Conservation (phyloP, 257 asterid genomes). For the Forsythia suspensa region DNA sequence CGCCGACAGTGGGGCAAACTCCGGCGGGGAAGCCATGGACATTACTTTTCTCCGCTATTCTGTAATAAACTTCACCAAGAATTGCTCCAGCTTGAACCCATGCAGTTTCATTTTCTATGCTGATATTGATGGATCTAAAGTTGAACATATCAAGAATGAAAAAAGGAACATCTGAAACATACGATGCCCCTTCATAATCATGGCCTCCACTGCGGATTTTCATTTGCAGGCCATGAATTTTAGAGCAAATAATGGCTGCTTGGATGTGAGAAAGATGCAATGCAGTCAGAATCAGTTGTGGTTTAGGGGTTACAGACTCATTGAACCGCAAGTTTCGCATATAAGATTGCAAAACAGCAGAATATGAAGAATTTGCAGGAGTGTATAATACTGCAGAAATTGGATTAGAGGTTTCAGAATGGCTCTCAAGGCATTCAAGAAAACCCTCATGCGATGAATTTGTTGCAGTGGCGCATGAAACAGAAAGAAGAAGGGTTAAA, state of each 20-base stretch:
- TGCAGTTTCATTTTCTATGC: slow-evolving; percentile 21
- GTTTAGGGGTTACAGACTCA: slow-evolving; percentile 34
- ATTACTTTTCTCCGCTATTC: slow-evolving; percentile 31
- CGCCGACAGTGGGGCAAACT: slow-evolving; percentile 36
- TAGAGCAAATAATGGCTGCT: slow-evolving; percentile 34
- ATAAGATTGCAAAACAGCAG: slow-evolving; percentile 29
- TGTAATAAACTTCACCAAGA: slow-evolving; percentile 44
- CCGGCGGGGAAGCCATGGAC: slow-evolving; percentile 44
- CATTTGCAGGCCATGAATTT: slow-evolving; percentile 22
- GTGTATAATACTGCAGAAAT: slow-evolving; percentile 24
- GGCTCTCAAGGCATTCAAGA: slow-evolving; percentile 14
- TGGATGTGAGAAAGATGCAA: slow-evolving; percentile 34
- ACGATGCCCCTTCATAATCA: slow-evolving; percentile 44
- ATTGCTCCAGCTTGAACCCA: slow-evolving; percentile 47
- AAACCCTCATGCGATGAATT: neutral
- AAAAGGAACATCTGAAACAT: slow-evolving; percentile 29
- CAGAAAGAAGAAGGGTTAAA: neutral
- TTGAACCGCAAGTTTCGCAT: slow-evolving; percentile 41
- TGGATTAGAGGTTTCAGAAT: slow-evolving; percentile 21
- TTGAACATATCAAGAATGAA: slow-evolving; percentile 38
- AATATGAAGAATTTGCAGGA: slow-evolving; percentile 27
- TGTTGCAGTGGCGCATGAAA: neutral
- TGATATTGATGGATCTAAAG: slow-evolving; percentile 26
- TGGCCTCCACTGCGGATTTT: slow-evolving; percentile 55
- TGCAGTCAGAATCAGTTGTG: slow-evolving; percentile 41